Evolutionary conservation across 2,329 filamentous ascomycete species (phyloP).

Genomic region (Apiospora koreana): DNA sequence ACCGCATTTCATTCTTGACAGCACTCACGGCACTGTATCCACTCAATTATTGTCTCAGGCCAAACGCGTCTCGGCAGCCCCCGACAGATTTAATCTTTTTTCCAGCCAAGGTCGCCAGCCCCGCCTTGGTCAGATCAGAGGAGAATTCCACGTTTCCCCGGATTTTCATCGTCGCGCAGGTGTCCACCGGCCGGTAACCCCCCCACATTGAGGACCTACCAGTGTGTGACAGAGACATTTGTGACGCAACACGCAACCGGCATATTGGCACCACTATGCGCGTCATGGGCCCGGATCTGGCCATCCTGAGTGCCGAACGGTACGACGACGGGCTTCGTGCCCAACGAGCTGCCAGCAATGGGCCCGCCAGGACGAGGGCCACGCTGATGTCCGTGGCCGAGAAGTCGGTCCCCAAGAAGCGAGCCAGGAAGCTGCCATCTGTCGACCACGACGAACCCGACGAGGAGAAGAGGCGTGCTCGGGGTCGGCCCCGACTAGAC

Average conservation of each 20-base stretch:
- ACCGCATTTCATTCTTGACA: no score
- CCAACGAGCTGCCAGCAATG: slow-evolving; percentile 20
- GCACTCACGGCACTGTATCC: not conserved
- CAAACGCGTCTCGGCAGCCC: not conserved
- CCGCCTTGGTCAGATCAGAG: not conserved
- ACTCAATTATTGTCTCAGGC: not conserved
- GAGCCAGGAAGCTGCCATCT: slow-evolving; percentile 31
- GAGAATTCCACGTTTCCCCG: not conserved
- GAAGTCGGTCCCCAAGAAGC: slow-evolving; percentile 30
- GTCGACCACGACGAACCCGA: slow-evolving; percentile 39
- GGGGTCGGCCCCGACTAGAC: slow-evolving; percentile 75
- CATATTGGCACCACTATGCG: not conserved
- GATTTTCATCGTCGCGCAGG: not conserved
- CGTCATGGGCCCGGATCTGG: not conserved
- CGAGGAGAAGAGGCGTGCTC: slow-evolving; percentile 58
- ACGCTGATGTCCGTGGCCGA: slow-evolving; percentile 15
- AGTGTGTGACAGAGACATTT: not conserved
- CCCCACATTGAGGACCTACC: not conserved
- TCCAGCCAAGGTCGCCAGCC: not conserved
- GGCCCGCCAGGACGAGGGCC: slow-evolving; percentile 22
- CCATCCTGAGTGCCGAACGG: slow-evolving; percentile 50
- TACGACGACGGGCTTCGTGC: slow-evolving; percentile 39
- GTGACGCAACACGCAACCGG: slow-evolving; percentile 7
- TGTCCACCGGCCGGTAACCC: not conserved
- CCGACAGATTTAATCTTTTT: not conserved